A percentile compares a stretch with the other conserved stretches of the same genome.
Conservation (phyloP, 345 rosid genomes). For the Eucalyptus sp. region DNA sequence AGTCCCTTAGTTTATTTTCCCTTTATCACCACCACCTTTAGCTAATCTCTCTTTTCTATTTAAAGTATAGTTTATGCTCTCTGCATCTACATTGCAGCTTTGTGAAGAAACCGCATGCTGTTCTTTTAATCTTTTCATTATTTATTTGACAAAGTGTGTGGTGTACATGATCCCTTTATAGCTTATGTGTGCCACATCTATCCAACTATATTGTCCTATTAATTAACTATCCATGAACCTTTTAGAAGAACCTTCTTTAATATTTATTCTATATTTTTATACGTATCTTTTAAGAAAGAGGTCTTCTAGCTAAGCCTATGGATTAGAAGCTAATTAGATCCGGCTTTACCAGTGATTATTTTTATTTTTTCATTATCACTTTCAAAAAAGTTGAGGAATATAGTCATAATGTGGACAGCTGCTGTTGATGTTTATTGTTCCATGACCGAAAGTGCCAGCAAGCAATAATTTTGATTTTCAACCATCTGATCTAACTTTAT, state of each 20-base stretch:
- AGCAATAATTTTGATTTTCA: not conserved
- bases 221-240: not conserved
- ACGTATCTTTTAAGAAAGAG: not conserved
- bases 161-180: not conserved
- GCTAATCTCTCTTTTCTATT: not conserved
- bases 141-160: not conserved
- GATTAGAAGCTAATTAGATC: not conserved
- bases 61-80: not conserved
- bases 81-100: not conserved
- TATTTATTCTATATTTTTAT: not conserved
- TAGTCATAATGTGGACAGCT: not conserved
- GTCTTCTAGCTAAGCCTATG: not conserved
- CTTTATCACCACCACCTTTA: not conserved
- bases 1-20: not conserved
- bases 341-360: not conserved
- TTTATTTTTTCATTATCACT: not conserved
- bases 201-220: not conserved
- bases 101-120: not conserved
- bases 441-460: not conserved
- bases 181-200: not conserved
- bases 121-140: not conserved
- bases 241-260: not conserved
- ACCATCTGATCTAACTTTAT: not conserved
- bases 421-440: not conserved
- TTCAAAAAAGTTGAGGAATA: not conserved